Base-by-base conservation (phyloP, 2,329 filamentous ascomycete genomes). In the Aspergillus candidus region DNA sequence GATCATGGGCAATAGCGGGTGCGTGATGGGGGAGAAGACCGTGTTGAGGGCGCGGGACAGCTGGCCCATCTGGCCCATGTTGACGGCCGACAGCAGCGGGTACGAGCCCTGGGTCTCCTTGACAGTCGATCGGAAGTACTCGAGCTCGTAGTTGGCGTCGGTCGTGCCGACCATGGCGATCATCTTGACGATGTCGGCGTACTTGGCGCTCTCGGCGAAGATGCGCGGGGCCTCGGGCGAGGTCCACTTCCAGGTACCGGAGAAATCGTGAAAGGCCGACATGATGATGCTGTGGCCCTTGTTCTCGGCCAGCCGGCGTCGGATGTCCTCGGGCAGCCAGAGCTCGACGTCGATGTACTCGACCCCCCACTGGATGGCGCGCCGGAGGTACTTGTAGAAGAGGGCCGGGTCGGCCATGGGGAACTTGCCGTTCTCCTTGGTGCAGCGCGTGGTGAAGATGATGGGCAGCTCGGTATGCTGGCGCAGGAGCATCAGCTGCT, bases 211-310 rank as follows among this genome's bases (percentile, higher is more conserved):
- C 53, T 83, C 77, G 47, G 79, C 72, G 55, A 90, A 94, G 4
- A 91, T 76, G 10, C 77, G 72, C 57, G 86, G 79, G 1, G 87
- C 87, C 53, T 85, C 77, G 6, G 77, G 68, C 0, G 86, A 87
- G 1, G 84, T 84, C 88, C 88, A 94, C 57, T 83, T 86, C 74
- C 91, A 91, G 1, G 74, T 83, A 2, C 87, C 86, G 0, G 86
- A 89, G 59, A 91, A 91, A 69, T 93, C 88, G 63, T 94, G 88
- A 58, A 91, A 93, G 11, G 88, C 88, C n/a, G 87, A 91, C 72
- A 94, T 89, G 65, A 94, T 88, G 52, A 83, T 84, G 58, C 84
- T 91, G 66, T 82, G 86, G 2, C 87, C 87, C 53, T 84, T 83
- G 42, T 79, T 75, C 53, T 84, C 78, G 41, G 80, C 84, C 8